A percentile compares a stretch with the other conserved stretches of the same genome.
Conservation (phyloP, 148 eudicot species). For the Rhododendron mucronatum region DNA sequence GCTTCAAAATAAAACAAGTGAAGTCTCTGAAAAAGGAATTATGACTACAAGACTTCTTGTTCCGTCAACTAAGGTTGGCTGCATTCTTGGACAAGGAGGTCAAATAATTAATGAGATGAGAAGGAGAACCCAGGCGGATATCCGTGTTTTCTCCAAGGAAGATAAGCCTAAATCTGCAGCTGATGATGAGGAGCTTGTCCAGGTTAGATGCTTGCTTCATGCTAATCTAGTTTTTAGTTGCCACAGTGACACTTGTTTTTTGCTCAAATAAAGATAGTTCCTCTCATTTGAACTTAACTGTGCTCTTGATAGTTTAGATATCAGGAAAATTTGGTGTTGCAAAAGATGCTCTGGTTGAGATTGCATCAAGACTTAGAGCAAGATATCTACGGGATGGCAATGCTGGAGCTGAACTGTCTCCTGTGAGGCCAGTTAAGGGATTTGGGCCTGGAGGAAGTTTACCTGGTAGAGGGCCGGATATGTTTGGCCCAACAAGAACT, state of each 20-base stretch:
- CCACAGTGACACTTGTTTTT: not conserved
- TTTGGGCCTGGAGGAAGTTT: constrained; percentile 37
- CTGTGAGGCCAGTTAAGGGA: constrained; percentile 35
- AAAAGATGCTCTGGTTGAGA: constrained; percentile 71
- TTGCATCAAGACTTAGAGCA: constrained; percentile 61
- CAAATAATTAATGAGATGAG: constrained; percentile 77
- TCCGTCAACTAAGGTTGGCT: constrained; percentile 75
- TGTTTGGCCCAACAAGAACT: constrained; percentile 31
- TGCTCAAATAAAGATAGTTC: constrained; percentile 1
- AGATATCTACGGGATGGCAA: constrained; percentile 53
- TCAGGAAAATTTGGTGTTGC: constrained; percentile 67
- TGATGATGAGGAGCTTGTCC: constrained; percentile 82
- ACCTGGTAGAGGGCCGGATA: constrained; percentile 31
- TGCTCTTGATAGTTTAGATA: constrained; percentile 34
- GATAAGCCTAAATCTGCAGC: constrained; percentile 71
- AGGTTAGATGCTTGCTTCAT: constrained; percentile 34
- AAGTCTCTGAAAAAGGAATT: constrained; percentile 60
- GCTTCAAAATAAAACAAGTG: constrained; percentile 69
- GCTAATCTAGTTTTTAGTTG: not conserved
- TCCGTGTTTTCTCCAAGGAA: constrained; percentile 66
- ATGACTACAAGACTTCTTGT: constrained; percentile 69
- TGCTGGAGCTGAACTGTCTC: constrained; percentile 39
- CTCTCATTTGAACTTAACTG: not conserved
- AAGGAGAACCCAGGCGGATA: constrained; percentile 73
- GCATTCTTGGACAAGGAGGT: constrained; percentile 86